Evolutionary conservation across 108 stramenopile genomes (phyloP), one percentile per base, ranked within the genome.

Genomic region (Cyclostephanos tholiformis): DNA sequence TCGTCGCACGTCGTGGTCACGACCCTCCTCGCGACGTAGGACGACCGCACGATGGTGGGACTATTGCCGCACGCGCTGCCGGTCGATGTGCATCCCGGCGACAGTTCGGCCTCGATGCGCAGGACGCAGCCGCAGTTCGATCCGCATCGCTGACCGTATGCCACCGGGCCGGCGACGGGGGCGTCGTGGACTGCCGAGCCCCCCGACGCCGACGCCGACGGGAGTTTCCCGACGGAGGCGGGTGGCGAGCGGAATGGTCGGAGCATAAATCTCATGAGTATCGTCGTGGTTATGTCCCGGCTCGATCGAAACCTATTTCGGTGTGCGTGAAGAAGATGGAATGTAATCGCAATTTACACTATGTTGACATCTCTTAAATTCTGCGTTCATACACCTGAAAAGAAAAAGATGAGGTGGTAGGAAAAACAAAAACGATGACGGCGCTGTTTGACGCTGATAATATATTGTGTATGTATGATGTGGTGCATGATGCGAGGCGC

Each of bases 121-220:
- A 93, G 65, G 10, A 90, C 78, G 66, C 92, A 93, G 14, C 90
- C 92, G 71, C 92, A 93, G 52, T 77, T 83, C 11, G 87, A 85
- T 25, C 87, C 88, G 65, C 92, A 93, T 63, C 89, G 88, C 63
- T 93, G 92, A 19, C 89, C 92, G 86, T 84, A 90, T n/a, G 85
- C 82, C 60, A 76, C 79, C n/a, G n/a, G n/a, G 49, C 35, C 69
- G 14, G 61, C 32, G 10, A n/a, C 53, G 41, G 22, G 22, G 16
- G 25, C 23, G 35, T 35, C 19, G 27, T 27, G 30, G 30, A 5
- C 25, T 41, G 48, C 29, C 57, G 65, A n/a, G 29, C 48, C 20
- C 4, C 12, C 17, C 12, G 25, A 66, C 8, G 29, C 20, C n/a
- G 56, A 36, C 20, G n/a, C 35, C 23, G 29, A 22, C 38, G 49